Evolutionary conservation across 2,329 filamentous ascomycete species (phyloP), one percentile per base, ranked within the genome.

Genomic region (Pseudopithomyces maydicus): DNA sequence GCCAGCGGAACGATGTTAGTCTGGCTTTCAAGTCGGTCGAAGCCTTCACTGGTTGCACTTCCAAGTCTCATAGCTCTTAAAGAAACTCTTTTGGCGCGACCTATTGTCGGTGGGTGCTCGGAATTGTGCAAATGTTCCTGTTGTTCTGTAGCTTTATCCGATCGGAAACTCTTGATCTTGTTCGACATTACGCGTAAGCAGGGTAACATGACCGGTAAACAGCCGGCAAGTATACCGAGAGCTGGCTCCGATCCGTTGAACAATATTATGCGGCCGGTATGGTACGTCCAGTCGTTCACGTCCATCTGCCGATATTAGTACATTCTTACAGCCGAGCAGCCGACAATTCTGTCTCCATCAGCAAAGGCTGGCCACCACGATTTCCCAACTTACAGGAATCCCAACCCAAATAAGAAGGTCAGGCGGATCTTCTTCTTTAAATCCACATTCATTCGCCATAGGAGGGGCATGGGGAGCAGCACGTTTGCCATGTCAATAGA

Each of bases 401-500:
- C 46, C 12, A 49, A 19, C 1, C 46, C 46, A 23, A 49, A 49
- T n/a, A 49, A 23, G 12, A 49, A 35, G 14, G 46, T 39, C 12
- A 49, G 17, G 6, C 46, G 46, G 15, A 49, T 15, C 19, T 49
- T 39, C 19, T 49, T 49, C 12, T 41, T 20, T 6, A 39, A 39
- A 1, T 49, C 46, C 3, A 49, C 46, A 23, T 49, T 38, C 33
- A 49, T 12, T 6, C 33, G 33, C 33, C 46, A 49, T 32, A 49
- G 36, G 7, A 49, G 17, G 17, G 46, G 46, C 33, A 49, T 38
- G 11, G 44, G 44, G 7, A 46, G 26, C 10, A 52, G 11, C 1
- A 44, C 29, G 26, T 44, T 52, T 15, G 39, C 49, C 49, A 52
- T 6, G 29, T 52, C 49, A 7, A 52, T 35, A 23, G 22, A 52